phyloP scores from a whole-genome alignment of 768 basidiomycete genomes.

The Russula dissimulans region DNA sequence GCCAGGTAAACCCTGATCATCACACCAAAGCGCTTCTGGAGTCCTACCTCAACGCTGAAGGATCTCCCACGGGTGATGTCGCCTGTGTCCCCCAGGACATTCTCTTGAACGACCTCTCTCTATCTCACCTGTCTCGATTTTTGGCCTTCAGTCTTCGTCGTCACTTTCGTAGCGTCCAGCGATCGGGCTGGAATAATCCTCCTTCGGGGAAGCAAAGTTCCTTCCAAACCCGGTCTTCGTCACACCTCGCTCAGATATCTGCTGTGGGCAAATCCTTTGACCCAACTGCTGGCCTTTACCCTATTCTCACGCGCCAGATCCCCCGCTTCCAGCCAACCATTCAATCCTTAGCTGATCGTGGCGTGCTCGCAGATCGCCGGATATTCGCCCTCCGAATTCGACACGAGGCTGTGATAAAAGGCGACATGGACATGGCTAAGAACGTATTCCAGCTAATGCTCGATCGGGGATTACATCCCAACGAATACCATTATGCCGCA shows the following conservation, averaged over 20 bases:
- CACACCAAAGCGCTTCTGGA: conserved; percentile 49
- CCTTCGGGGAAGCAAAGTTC: conserved; percentile 22
- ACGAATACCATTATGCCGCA: conserved; percentile 61
- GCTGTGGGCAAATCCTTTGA: conserved; percentile 30
- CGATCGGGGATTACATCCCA: conserved; percentile 60
- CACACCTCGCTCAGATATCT: not conserved
- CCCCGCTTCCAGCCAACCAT: conserved; percentile 34
- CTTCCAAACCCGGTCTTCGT: not conserved
- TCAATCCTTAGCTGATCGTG: conserved; percentile 37
- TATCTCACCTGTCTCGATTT: conserved; percentile 48
- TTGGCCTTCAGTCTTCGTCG: conserved; percentile 42
- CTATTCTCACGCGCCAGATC: conserved; percentile 25
- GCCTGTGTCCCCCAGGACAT: conserved; percentile 39
- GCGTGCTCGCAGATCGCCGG: conserved; percentile 45
- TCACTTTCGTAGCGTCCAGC: conserved; percentile 26
- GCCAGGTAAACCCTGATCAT: conserved; percentile 42
- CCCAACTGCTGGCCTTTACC: conserved; percentile 40
- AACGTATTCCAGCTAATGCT: conserved; percentile 51
- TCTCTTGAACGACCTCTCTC: conserved; percentile 36
- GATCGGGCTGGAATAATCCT: conserved; percentile 28
- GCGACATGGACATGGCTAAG: conserved; percentile 43
- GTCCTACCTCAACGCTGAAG: conserved; percentile 37
- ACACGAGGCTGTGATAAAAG: conserved; percentile 46
- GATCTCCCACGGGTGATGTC: conserved; percentile 37
- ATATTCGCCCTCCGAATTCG: conserved; percentile 55